phyloP scores from a whole-genome alignment of 2,329 filamentous ascomycete species.

The Calonectria crousiana region DNA sequence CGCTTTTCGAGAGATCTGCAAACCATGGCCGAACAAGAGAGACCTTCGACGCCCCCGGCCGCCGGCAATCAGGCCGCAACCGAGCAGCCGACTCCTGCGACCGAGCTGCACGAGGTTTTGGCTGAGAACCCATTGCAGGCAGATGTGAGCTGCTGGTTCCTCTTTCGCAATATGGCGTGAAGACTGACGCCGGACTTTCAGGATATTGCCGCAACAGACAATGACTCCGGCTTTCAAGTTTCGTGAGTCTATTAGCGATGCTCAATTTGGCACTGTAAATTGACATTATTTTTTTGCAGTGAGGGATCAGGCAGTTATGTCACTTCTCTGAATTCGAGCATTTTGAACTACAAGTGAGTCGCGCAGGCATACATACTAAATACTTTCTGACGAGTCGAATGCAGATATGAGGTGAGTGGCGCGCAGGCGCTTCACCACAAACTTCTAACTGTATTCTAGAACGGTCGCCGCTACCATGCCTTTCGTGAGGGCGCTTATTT shows the following conservation, averaged over 20 bases:
- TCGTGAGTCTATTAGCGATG: background rate
- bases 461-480: conserved; percentile 22
- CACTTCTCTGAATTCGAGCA: conserved; percentile 11
- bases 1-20: background rate
- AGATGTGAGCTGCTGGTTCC: background rate
- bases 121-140: conserved; percentile 11
- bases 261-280: background rate
- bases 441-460: conserved; percentile 11
- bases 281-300: background rate
- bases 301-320: conserved; percentile 13
- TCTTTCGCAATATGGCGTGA: background rate
- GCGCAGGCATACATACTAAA: background rate
- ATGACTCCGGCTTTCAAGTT: conserved; percentile 5
- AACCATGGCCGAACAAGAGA: conserved; percentile 5
- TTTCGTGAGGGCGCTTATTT: conserved; percentile 25
- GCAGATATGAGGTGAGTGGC: conserved; percentile 18
- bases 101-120: conserved; percentile 2
- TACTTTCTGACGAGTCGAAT: background rate
- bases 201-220: background rate
- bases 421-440: background rate
- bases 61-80: background rate
- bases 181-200: background rate
- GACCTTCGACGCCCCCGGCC: background rate
- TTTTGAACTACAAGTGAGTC: conserved; percentile 13
- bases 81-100: conserved; percentile 1